These are phyloP conservation scores for Chaetothyriales sp. DNA, from an alignment of 2,329 filamentous ascomycete genomes.

Conservation along the genomic window DNA sequence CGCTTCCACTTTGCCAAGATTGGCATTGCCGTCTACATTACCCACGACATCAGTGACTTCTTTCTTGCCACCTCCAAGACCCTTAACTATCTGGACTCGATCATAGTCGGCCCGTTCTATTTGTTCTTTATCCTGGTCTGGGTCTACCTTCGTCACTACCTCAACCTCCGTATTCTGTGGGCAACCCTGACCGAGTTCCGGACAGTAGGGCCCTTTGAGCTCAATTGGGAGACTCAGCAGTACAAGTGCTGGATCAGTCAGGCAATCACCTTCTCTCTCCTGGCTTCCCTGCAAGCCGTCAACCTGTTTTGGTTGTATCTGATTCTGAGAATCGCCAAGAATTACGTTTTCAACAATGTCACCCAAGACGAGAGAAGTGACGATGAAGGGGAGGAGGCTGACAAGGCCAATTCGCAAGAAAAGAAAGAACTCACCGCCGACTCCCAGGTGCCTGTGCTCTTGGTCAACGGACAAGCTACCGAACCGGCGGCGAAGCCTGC, in stretches of 20 bases:
- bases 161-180: slow-evolving; percentile 23
- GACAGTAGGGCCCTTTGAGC: slow-evolving; percentile 21
- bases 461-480: slow-evolving; percentile 27
- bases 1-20: slow-evolving; percentile 88
- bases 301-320: slow-evolving; percentile 23
- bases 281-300: slow-evolving; percentile 21
- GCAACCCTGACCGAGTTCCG: slow-evolving; percentile 22
- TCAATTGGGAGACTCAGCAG: slow-evolving; percentile 24
- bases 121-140: slow-evolving; percentile 60
- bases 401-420: slow-evolving; percentile 15
- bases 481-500: slow-evolving; percentile 17
- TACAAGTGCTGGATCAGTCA: slow-evolving; percentile 24
- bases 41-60: slow-evolving; percentile 79
- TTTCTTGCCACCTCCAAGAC: slow-evolving; percentile 78
- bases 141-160: slow-evolving; percentile 70
- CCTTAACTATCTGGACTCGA: slow-evolving; percentile 68
- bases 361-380: slow-evolving; percentile 31
- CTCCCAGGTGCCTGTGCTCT: slow-evolving; percentile 17
- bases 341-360: slow-evolving; percentile 18
- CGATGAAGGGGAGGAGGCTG: slow-evolving; percentile 30
- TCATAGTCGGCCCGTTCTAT: slow-evolving; percentile 62
- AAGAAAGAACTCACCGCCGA: slow-evolving; percentile 1
- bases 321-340: slow-evolving; percentile 20
- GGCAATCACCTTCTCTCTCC: slow-evolving; percentile 21
- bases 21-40: slow-evolving; percentile 73